A percentile compares a stretch with the other conserved stretches of the same genome.
These are phyloP conservation scores for Persicaria tinctoria DNA, from an alignment of 148 eudicot species.

Conservation along the genomic window DNA sequence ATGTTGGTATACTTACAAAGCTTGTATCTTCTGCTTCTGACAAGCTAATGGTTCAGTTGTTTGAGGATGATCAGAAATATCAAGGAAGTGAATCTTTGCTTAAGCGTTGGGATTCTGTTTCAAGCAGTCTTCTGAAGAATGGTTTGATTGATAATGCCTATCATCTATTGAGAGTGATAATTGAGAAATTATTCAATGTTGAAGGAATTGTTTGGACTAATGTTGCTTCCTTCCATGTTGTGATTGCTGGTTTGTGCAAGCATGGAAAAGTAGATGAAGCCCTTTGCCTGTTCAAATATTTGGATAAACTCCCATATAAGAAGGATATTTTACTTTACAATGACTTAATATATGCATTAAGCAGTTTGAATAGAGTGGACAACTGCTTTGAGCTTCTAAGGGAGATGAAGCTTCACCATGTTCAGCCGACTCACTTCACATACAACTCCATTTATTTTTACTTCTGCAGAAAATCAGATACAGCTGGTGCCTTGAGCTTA, in stretches of 20 bases:
- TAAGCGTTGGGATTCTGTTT: conserved; percentile 40
- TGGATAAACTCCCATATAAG: conserved; percentile 45
- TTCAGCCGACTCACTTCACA: conserved; percentile 55
- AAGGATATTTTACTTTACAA: conserved; percentile 50
- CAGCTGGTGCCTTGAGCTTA: conserved; percentile 41
- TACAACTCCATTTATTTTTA: conserved; percentile 51
- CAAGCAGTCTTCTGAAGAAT: conserved; percentile 37
- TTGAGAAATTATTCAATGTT: conserved; percentile 27
- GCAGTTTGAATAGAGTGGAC: conserved; percentile 40
- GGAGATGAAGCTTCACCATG: conserved; percentile 47
- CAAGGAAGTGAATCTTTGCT: conserved; percentile 25
- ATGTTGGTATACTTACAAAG: conserved; percentile 38
- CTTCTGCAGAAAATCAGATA: conserved; percentile 54
- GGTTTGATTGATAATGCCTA: conserved; percentile 49
- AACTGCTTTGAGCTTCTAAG: conserved; percentile 50
- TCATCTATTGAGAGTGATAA: conserved; percentile 26
- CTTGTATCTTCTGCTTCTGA: conserved; percentile 39
- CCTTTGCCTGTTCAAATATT: conserved; percentile 45
- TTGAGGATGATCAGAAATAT: conserved; percentile 30
- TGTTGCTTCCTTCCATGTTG: conserved; percentile 41
- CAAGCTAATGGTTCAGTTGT: conserved; percentile 36
- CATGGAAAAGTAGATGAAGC: conserved; percentile 51
- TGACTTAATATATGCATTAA: conserved; percentile 51
- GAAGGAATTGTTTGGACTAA: conserved; percentile 29
- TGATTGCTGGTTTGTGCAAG: conserved; percentile 50